Evolutionary conservation across 805 yeast species (phyloP).

Genomic region (Yamadazyma phyllophila): DNA sequence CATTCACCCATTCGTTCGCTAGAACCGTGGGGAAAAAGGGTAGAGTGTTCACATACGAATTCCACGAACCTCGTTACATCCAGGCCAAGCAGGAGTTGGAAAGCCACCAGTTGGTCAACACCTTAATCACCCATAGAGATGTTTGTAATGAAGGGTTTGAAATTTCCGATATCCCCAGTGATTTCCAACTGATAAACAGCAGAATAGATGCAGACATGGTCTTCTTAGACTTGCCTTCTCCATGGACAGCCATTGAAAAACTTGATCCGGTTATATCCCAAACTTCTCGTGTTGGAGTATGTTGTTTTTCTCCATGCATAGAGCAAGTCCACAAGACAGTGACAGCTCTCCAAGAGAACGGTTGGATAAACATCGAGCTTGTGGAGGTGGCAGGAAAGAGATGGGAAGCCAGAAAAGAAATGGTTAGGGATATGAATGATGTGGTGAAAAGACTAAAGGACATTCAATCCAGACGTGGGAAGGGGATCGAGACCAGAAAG

Average conservation of each 20-base stretch:
- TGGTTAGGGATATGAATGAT: constrained; percentile 79
- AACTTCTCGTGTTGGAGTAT: constrained; percentile 59
- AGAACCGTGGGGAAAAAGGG: constrained; percentile 68
- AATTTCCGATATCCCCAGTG: constrained; percentile 34
- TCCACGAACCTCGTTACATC: constrained; percentile 76
- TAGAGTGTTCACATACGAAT: constrained; percentile 79
- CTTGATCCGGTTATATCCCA: constrained; percentile 56
- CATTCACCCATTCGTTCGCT: constrained; percentile 89
- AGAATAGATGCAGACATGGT: constrained; percentile 65
- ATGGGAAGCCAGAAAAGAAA: constrained; percentile 87
- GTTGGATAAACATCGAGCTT: constrained; percentile 88
- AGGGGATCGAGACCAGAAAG: constrained; percentile 52
- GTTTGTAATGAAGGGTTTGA: constrained; percentile 87
- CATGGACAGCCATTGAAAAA: constrained; percentile 92
- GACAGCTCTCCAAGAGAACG: constrained; percentile 65
- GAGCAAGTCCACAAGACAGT: constrained; percentile 93
- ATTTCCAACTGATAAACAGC: constrained; percentile 18
- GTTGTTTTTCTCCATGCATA: constrained; percentile 97
- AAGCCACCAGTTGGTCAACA: constrained; percentile 64
- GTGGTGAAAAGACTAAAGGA: constrained; percentile 75
- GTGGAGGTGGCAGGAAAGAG: constrained; percentile 82
- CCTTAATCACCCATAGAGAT: constrained; percentile 83
- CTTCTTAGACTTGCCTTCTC: constrained; percentile 91
- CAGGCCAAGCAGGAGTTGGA: constrained; percentile 79
- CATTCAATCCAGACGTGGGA: constrained; percentile 65